A percentile compares a stretch with the other conserved stretches of the same genome.
phyloP scores from a whole-genome alignment of 768 basidiomycete genomes.

The Boletus sp. region DNA sequence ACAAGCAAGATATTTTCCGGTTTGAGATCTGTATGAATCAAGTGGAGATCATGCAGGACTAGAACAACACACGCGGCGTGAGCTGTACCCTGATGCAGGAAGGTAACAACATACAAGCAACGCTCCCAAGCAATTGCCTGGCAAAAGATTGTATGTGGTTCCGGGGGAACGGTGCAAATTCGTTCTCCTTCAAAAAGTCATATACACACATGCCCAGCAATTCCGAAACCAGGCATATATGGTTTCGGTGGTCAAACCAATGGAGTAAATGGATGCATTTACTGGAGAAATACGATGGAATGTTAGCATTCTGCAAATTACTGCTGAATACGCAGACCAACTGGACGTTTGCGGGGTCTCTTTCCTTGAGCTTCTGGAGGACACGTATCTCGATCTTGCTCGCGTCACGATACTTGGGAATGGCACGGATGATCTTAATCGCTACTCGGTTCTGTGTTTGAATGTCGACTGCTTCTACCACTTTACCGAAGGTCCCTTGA shows the following conservation, averaged over 20 bases:
- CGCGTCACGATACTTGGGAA: conserved; percentile 98
- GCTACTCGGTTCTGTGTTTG: conserved; percentile 78
- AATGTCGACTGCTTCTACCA: conserved; percentile 88
- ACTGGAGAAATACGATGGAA: conserved; percentile 40
- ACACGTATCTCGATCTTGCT: conserved; percentile 98
- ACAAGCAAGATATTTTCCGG: conserved; percentile 98
- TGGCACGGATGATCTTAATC: conserved; percentile 98
- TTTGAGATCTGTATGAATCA: conserved; percentile 98
- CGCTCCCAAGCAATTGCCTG: conserved; percentile 84
- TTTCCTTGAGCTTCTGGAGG: conserved; percentile 83
- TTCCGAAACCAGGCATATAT: conserved; percentile 96
- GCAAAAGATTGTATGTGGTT: conserved; percentile 97
- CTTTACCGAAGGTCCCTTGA: conserved; percentile 98
- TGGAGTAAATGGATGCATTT: conserved; percentile 97
- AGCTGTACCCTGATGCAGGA: not conserved
- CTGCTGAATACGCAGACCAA: conserved; percentile 42
- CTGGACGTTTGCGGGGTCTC: conserved; percentile 87
- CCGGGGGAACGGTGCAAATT: conserved; percentile 94
- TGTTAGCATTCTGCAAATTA: conserved; percentile 21
- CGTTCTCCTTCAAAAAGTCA: conserved; percentile 98
- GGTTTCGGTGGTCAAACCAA: conserved; percentile 96
- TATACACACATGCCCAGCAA: conserved; percentile 97
- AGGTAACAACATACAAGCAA: conserved; percentile 72
- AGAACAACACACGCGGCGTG: conserved; percentile 5
- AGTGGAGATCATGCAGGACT: conserved; percentile 89